phyloP scores from a whole-genome alignment of 139 green algal species.

The Gonium pectorale region DNA sequence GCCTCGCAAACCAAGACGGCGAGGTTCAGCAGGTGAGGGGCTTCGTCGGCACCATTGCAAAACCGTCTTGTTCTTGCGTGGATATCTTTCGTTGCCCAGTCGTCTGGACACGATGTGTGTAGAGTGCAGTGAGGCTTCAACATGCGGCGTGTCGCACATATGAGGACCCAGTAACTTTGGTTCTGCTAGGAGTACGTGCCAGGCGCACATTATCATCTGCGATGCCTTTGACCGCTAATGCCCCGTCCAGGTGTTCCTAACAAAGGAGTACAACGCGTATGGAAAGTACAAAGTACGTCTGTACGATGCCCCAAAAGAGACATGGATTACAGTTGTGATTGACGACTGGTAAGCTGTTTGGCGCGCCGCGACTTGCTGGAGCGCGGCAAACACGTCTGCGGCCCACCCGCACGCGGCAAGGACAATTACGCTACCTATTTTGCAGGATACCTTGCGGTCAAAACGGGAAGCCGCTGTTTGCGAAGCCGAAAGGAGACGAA shows the following conservation, averaged over 20 bases:
- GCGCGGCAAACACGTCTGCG: too few relatives aligned
- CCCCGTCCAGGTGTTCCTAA: slow-evolving; percentile 33
- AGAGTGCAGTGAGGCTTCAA: too few relatives aligned
- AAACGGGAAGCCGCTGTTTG: slow-evolving; percentile 43
- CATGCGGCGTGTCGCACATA: too few relatives aligned
- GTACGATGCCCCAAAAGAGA: slow-evolving; percentile 44
- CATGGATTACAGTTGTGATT: slow-evolving; percentile 50
- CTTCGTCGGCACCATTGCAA: not conserved
- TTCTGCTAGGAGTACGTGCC: too few relatives aligned
- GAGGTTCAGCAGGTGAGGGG: slow-evolving; percentile 28
- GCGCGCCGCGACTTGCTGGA: too few relatives aligned
- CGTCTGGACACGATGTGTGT: too few relatives aligned
- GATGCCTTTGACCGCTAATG: too few relatives aligned
- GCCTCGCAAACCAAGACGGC: slow-evolving; percentile 53
- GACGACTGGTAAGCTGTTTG: slow-evolving; percentile 57
- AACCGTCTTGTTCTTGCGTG: not conserved
- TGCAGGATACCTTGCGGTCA: slow-evolving; percentile 47
- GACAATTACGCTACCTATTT: too few relatives aligned
- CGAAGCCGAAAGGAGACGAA: slow-evolving; percentile 65
- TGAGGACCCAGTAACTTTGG: too few relatives aligned
- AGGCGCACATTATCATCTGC: too few relatives aligned
- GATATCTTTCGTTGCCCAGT: too few relatives aligned
- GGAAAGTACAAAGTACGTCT: slow-evolving; percentile 64
- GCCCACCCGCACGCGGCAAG: too few relatives aligned
- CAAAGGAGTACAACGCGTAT: slow-evolving; percentile 49